These are phyloP conservation scores for Scedosporium minutisporum DNA, from an alignment of 2,329 filamentous ascomycete genomes.

Conservation along the genomic window DNA sequence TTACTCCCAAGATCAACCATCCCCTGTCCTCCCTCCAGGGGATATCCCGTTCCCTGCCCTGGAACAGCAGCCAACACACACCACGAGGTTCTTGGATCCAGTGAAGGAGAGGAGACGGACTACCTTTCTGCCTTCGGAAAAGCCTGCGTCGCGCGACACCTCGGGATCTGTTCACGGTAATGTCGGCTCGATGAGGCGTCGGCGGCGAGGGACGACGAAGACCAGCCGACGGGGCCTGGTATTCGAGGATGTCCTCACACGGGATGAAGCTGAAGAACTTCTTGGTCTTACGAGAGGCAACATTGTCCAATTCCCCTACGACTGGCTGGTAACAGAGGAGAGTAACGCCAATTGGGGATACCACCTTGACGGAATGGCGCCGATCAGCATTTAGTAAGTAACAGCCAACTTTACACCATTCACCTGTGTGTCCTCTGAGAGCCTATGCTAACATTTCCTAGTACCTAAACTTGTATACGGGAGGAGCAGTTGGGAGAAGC, in stretches of 20 bases:
- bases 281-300: constrained; percentile 77
- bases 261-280: constrained; percentile 70
- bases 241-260: constrained; percentile 66
- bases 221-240: constrained; percentile 55
- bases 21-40: constrained; percentile 31
- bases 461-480: not conserved
- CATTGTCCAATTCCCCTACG: constrained; percentile 86
- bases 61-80: constrained; percentile 26
- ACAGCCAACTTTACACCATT: not conserved
- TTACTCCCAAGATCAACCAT: constrained; percentile 24
- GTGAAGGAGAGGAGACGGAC: constrained; percentile 35
- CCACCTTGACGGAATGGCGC: constrained; percentile 90
- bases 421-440: not conserved
- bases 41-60: constrained; percentile 37
- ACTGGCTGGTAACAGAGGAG: constrained; percentile 90
- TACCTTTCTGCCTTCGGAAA: constrained; percentile 46
- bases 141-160: constrained; percentile 29
- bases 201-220: constrained; percentile 61
- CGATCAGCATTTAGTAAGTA: constrained; percentile 91
- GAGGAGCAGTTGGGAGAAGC: not conserved
- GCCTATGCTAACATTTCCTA: not conserved
- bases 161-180: constrained; percentile 21
- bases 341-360: constrained; percentile 93
- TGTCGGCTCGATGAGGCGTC: constrained; percentile 45
- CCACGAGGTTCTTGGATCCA: constrained; percentile 21